phyloP scores from a whole-genome alignment of 768 basidiomycete genomes.

The Lactifluus pinguis region DNA sequence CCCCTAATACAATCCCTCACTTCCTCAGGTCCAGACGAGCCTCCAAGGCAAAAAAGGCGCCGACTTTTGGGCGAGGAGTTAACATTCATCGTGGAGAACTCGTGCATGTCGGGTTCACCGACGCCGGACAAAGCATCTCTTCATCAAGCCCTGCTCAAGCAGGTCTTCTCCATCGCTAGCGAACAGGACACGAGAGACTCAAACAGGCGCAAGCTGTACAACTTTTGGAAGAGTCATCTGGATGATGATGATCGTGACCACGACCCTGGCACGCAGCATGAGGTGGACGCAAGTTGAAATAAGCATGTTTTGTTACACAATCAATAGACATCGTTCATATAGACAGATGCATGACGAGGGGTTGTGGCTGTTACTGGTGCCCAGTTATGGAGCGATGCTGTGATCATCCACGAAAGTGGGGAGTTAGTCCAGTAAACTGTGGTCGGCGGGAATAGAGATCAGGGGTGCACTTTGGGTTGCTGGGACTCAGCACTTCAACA shows the following conservation, averaged over 20 bases:
- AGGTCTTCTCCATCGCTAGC: constrained; percentile 68
- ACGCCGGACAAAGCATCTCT: constrained; percentile 31
- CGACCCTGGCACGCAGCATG: constrained; percentile 17
- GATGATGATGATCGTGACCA: constrained; percentile 37
- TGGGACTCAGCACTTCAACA: constrained; percentile 7
- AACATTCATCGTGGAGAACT: constrained; percentile 41
- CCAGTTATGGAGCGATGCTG: not conserved
- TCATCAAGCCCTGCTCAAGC: constrained; percentile 46
- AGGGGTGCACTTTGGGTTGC: not conserved
- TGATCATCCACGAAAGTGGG: not conserved
- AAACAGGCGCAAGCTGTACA: constrained; percentile 78
- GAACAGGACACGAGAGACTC: constrained; percentile 63
- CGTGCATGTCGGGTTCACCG: constrained; percentile 38
- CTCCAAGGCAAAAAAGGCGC: constrained; percentile 38
- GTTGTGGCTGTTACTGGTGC: not conserved
- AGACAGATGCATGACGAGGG: not conserved
- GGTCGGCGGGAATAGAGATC: no score
- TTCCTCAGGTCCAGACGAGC: constrained; percentile 26
- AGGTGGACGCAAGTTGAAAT: constrained; percentile 9
- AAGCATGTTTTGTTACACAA: not conserved
- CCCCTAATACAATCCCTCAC: constrained; percentile 57
- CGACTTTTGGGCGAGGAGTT: constrained; percentile 35
- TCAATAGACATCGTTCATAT: not conserved
- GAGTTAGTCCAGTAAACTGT: not conserved
- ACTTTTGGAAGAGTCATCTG: constrained; percentile 57